Percentiles rank a stretch among this genome's conserved stretches.
These are phyloP conservation scores for Neoboletus brunneissimus DNA, from an alignment of 768 basidiomycete species.

Conservation along the genomic window DNA sequence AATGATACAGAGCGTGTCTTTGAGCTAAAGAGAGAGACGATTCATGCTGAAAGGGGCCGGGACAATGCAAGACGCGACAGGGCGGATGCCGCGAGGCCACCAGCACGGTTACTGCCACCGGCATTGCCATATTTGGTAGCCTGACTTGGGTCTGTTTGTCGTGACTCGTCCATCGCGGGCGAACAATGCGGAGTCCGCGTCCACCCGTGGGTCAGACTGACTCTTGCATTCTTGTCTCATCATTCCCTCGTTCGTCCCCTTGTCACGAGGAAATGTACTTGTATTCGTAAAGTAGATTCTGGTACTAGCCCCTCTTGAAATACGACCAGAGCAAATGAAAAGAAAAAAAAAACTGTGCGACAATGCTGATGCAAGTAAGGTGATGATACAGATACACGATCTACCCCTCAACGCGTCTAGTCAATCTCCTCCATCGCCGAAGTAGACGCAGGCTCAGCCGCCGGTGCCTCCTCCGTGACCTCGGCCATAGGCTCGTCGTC, in stretches of 20 bases:
- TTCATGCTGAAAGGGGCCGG: constrained; percentile 25
- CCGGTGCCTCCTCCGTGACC: constrained; percentile 45
- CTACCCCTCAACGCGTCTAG: constrained; percentile 37
- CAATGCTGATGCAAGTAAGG: constrained; percentile 25
- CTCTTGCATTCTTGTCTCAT: too few species aligned
- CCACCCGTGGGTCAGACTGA: neutral
- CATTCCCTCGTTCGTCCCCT: neutral
- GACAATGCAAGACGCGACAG: constrained; percentile 20
- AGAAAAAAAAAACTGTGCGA: constrained; percentile 18
- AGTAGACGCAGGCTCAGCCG: constrained; percentile 60
- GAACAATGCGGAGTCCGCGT: constrained; percentile 26
- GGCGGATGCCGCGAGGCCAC: constrained; percentile 25
- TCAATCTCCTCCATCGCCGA: constrained; percentile 99
- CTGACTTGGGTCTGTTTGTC: too few species aligned
- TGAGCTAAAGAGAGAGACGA: constrained; percentile 27
- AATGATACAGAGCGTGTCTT: constrained; percentile 32
- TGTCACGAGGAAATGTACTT: neutral
- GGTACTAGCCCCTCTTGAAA: constrained; percentile 9
- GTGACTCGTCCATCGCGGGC: neutral
- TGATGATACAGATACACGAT: constrained; percentile 28
- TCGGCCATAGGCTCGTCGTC: constrained; percentile 52
- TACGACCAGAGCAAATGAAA: constrained; percentile 21
- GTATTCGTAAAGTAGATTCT: constrained; percentile 15
- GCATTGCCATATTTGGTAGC: constrained; percentile 23
- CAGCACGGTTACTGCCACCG: too few species aligned